Base-by-base conservation (phyloP, 306 rosid species). In the Senna siamea region DNA sequence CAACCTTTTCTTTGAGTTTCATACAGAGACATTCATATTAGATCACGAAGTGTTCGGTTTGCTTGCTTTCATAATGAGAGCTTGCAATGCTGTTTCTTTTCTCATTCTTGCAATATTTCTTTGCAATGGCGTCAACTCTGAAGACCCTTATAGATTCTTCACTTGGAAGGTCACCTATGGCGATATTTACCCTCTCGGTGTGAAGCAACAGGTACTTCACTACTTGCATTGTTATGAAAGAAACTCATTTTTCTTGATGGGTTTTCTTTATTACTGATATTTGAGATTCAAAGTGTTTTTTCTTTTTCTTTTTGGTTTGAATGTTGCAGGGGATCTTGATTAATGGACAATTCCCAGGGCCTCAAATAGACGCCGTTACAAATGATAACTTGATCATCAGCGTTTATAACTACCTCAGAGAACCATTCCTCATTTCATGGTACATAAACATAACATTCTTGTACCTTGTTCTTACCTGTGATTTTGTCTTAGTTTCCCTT, bases 361-460 rank as follows among this genome's bases (percentile, higher is more conserved):
- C 96, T 40, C 87, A 81, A 54, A 87, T 89, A 34, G 96, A 89
- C 30, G 89, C 92, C 44, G 82, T 87, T 19, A 87, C 96, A 28
- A 87, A 89, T 77, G 89, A 85, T 46, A 89, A 89, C 83, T 67
- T 87, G 81, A 80, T 87, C 58, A 84, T 89, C 82, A 85, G 62
- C 51, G 90, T 87, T 48, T 82, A 69, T 72, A 89, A 87, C 81
- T 74, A 81, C 69, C 81, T 89, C 2, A 70, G 72, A 48, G 92
- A 89, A 37, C 92, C 96, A 65, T 76, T 89, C 76, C 96, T 89
- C 75, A 64, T 89, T 35, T 87, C 96, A 48, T 89, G 96, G 90
- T 89, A 83, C 30, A n/a, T n/a, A n/a, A n/a, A n/a, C 67, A 15
- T 48, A 0, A 14, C 19, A 9, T 20, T 35, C 50, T 46, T 8